Evolutionary conservation across 2,329 filamentous ascomycete species (phyloP).

Genomic region (Penicillium sp.): DNA sequence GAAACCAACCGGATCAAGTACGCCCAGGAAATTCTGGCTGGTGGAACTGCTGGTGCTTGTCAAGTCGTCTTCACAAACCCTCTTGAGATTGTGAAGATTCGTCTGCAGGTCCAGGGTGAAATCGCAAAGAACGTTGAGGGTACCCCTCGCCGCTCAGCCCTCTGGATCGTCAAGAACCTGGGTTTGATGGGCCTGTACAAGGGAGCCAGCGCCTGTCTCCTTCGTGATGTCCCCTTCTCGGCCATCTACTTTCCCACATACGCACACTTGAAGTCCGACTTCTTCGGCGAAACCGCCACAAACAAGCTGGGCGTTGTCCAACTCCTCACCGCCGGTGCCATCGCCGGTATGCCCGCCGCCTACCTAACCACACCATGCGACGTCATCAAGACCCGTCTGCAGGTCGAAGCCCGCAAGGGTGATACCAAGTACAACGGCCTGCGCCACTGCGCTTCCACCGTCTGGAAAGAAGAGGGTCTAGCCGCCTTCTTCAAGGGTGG

Average conservation of each 20-base stretch:
- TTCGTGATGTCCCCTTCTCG: slow-evolving; percentile 96
- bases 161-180: slow-evolving; percentile 96
- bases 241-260: slow-evolving; percentile 99
- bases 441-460: slow-evolving; percentile 77
- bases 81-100: slow-evolving; percentile 98
- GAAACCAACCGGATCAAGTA: slow-evolving; percentile 70
- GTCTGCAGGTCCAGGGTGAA: slow-evolving; percentile 95
- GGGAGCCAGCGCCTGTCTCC: slow-evolving; percentile 87
- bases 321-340: slow-evolving; percentile 89
- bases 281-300: slow-evolving; percentile 83
- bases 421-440: slow-evolving; percentile 84
- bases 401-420: slow-evolving; percentile 95
- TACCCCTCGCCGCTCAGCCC: slow-evolving; percentile 81
- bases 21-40: slow-evolving; percentile 74
- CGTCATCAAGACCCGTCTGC: slow-evolving; percentile 97
- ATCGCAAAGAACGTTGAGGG: slow-evolving; percentile 82
- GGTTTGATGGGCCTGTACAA: slow-evolving; percentile 95
- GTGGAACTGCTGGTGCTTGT: slow-evolving; percentile 85
- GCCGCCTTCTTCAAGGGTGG: slow-evolving; percentile 98
- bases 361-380: slow-evolving; percentile 97
- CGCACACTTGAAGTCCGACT: slow-evolving; percentile 86
- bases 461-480: slow-evolving; percentile 89
- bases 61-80: slow-evolving; percentile 99
- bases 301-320: slow-evolving; percentile 89
- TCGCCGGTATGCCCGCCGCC: slow-evolving; percentile 85